Base-by-base conservation (phyloP, 805 yeast genomes). In the Yarrowia sp. region DNA sequence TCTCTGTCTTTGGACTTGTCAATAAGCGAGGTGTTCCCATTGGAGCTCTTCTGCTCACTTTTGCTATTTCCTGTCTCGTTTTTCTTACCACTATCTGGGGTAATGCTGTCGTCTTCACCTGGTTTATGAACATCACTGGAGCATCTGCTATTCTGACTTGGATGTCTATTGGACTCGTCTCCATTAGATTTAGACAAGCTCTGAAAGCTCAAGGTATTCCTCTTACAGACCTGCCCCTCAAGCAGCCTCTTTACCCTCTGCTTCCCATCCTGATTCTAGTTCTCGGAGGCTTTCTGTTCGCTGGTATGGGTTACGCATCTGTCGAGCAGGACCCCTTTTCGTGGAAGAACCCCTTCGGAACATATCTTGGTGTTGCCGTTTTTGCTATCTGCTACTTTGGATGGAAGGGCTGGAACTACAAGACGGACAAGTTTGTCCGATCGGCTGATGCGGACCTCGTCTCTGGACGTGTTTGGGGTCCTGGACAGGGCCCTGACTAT, bases 11-110 rank as follows among this genome's bases (percentile, higher is more conserved):
- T 66, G 78, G 78, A 6, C 79, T 76, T 68, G 81, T 82, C 17
- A 82, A 82, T 67, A 80, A 77, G 64, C 75, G 77, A 54, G 90
- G 90, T 67, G 82, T 84, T 17, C 90, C 90, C 17, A 73, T 83
- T 46, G 78, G 80, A 44, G 85, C 88, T n/a, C 75, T 85, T 61
- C 65, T 79, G 19, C 69, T 82, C 52, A 82, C 88, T 16, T 78
- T 83, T 64, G 69, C 81, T 12, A 77, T 85, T 71, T 89, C 88
- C 61, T 74, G 85, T 66, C 81, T 88, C 63, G 81, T 82, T 38
- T 88, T 86, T 75, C 80, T 88, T 69, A 88, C 89, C 22, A 86
- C 88, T n/a, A 79, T 84, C 41, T 76, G 84, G 61, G 81, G 84
- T 63, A 80, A 81, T 67, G 83, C 78, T 16, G 79, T 80, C 22